Evolutionary conservation across 164 flowering plant genomes (phyloP).

Genomic region (Nelumbo lutea): DNA sequence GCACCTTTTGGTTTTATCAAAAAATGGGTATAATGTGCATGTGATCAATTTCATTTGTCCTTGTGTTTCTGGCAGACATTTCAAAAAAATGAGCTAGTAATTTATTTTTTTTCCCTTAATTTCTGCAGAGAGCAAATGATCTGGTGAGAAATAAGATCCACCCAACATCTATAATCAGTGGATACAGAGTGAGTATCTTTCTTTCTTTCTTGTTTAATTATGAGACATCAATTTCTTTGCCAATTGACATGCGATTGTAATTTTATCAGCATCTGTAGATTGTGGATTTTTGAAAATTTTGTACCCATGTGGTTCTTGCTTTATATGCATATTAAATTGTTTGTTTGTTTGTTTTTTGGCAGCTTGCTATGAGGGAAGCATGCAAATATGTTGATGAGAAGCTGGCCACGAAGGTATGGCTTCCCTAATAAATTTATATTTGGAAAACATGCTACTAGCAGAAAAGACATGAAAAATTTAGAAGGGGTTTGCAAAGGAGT

Average conservation of each 20-base stretch:
- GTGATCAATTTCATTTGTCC: not conserved
- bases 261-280: not conserved
- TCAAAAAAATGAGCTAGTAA: not conserved
- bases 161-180: constrained; percentile 96
- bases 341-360: constrained; percentile 11
- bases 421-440: constrained; percentile 4
- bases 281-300: not conserved
- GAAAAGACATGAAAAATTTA: too few relatives aligned
- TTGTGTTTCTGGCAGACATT: not conserved
- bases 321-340: not conserved
- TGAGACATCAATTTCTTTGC: not conserved
- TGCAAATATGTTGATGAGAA: constrained; percentile 89
- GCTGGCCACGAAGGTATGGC: constrained; percentile 66
- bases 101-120: constrained; percentile 1
- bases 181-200: constrained; percentile 68
- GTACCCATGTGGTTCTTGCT: not conserved
- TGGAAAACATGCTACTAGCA: not conserved
- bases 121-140: constrained; percentile 91
- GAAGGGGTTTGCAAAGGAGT: too few relatives aligned
- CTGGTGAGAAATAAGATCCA: constrained; percentile 91
- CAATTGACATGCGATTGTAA: not conserved
- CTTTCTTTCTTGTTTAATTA: not conserved
- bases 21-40: not conserved
- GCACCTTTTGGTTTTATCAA: too few relatives aligned
- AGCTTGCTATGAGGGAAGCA: constrained; percentile 95